Percentiles rank a stretch among this genome's conserved stretches.
phyloP scores from a whole-genome alignment of 139 green algal genomes.

The Astrephomene gubernaculifera region DNA sequence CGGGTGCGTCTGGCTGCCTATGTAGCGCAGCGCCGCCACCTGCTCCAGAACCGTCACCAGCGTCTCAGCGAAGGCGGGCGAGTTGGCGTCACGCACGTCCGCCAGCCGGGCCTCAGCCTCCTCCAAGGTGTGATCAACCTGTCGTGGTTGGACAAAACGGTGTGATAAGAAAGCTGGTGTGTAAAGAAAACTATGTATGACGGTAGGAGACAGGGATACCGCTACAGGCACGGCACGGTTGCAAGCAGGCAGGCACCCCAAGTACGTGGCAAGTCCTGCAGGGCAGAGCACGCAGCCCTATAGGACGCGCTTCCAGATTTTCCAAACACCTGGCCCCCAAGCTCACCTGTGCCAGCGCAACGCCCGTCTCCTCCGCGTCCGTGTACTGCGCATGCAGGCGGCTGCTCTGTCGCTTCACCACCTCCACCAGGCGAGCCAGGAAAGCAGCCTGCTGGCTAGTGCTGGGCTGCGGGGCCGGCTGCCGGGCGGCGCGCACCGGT shows the following conservation, averaged over 20 bases:
- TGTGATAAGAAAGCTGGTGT: too few relatives aligned
- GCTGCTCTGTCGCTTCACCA: constrained; percentile 48
- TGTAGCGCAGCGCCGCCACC: constrained; percentile 52
- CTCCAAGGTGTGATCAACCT: constrained; percentile 41
- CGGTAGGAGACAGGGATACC: too few relatives aligned
- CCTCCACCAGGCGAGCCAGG: constrained; percentile 47
- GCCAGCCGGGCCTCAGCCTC: constrained; percentile 14
- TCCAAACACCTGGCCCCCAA: not conserved
- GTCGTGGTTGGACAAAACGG: too few relatives aligned
- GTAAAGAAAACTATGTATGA: too few relatives aligned
- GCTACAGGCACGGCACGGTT: too few relatives aligned
- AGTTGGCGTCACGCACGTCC: constrained; percentile 11
- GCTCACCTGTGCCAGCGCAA: constrained; percentile 39
- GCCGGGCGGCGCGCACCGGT: not conserved
- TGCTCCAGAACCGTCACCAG: constrained; percentile 51
- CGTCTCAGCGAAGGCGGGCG: constrained; percentile 36
- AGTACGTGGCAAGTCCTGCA: too few relatives aligned
- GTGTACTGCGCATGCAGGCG: constrained; percentile 49
- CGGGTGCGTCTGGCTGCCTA: constrained; percentile 56
- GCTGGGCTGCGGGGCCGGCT: not conserved
- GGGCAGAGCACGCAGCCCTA: too few relatives aligned
- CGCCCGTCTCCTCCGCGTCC: constrained; percentile 39
- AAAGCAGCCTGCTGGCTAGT: constrained; percentile 24
- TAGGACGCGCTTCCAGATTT: too few relatives aligned
- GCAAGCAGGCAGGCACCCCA: too few relatives aligned